phyloP scores from a whole-genome alignment of 257 asterid genomes.

The Solanum pimpinellifolium region DNA sequence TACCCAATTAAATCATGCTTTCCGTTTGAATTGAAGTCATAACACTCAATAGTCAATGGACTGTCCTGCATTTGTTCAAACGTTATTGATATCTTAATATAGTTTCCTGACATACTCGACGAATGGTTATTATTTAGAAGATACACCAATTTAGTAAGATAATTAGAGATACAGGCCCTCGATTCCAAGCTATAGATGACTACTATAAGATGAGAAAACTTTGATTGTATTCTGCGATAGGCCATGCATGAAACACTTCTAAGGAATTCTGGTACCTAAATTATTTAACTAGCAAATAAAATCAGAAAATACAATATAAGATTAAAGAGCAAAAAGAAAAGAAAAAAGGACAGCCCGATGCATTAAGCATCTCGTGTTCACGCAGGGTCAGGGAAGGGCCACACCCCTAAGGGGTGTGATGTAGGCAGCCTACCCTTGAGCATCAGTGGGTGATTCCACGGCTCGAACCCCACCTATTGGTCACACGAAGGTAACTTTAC shows the following conservation, averaged over 20 bases:
- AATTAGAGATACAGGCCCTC: background rate
- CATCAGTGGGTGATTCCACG: background rate
- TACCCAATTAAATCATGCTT: conserved; percentile 91
- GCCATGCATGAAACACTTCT: background rate
- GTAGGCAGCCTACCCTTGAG: background rate
- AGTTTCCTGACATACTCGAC: background rate
- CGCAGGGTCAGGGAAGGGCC: background rate
- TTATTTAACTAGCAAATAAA: background rate
- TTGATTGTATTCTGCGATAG: background rate
- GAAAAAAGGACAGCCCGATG: background rate
- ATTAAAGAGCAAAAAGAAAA: background rate
- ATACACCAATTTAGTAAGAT: background rate
- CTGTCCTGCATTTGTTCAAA: conserved; percentile 72
- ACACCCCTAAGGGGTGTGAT: background rate
- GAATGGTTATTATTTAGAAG: background rate
- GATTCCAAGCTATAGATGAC: background rate
- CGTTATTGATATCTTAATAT: background rate
- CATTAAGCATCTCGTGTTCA: background rate
- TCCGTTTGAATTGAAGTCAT: conserved; percentile 78
- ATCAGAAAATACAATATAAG: background rate
- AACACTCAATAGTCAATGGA: conserved; percentile 84
- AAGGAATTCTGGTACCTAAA: background rate
- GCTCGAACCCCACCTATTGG: background rate
- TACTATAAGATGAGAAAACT: background rate
- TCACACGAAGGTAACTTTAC: background rate